These are phyloP conservation scores for Lasiosphaeria ovina DNA, from an alignment of 495 filamentous ascomycete species.

Conservation along the genomic window DNA sequence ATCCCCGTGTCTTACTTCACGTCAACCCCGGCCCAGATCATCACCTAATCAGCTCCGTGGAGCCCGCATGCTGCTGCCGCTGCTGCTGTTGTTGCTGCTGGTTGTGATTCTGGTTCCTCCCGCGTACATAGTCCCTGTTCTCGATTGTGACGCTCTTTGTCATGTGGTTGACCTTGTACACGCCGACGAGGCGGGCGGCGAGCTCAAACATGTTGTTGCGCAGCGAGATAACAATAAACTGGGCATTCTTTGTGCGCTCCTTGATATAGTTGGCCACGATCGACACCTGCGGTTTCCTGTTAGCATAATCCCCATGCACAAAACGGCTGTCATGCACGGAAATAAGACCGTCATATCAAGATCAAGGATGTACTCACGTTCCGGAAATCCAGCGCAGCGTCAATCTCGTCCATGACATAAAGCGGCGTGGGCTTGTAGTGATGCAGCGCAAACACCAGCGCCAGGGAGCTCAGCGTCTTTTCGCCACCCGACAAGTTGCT, in stretches of 20 bases:
- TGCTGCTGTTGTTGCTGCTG: conserved; percentile 6
- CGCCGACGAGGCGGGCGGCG: conserved; percentile 85
- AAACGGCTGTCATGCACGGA: conserved; percentile 17
- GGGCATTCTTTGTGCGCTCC: conserved; percentile 96
- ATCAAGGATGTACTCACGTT: conserved; percentile 62
- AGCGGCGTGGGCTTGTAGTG: conserved; percentile 97
- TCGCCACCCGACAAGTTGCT: conserved; percentile 91
- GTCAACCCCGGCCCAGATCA: too few relatives aligned
- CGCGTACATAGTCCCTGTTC: conserved; percentile 67
- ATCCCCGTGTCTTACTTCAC: too few relatives aligned
- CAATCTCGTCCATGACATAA: conserved; percentile 99
- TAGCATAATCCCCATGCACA: background rate
- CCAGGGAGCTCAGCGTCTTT: conserved; percentile 92
- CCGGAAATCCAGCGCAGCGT: conserved; percentile 94
- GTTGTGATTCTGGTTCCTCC: conserved; percentile 7
- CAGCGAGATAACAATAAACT: conserved; percentile 97
- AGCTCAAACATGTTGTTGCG: conserved; percentile 99
- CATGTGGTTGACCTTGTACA: conserved; percentile 99
- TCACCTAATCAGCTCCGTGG: background rate
- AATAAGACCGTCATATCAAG: background rate
- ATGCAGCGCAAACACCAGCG: conserved; percentile 93
- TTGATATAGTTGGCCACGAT: conserved; percentile 99
- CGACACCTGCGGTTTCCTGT: conserved; percentile 65
- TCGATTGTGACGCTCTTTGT: conserved; percentile 97
- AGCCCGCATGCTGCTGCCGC: too few relatives aligned